Evolutionary conservation across 768 basidiomycete species (phyloP).

Genomic region (Suillus hirtellus): DNA sequence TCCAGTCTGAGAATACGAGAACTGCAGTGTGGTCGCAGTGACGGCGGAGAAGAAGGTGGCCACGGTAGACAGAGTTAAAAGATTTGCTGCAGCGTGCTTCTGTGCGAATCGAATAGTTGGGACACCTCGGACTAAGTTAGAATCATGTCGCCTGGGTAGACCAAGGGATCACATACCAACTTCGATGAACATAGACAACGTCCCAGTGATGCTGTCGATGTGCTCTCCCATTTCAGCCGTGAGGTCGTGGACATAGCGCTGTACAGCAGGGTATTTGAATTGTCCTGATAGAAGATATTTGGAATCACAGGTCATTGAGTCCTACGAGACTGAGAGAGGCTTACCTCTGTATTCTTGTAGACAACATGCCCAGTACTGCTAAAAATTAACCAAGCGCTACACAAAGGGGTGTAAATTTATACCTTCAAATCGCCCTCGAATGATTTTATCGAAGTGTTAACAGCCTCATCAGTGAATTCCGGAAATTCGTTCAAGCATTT

Average conservation of each 20-base stretch:
- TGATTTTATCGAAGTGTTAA: conserved; percentile 64
- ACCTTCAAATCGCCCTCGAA: conserved; percentile 74
- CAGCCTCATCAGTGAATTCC: conserved; percentile 73
- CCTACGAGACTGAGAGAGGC: conserved; percentile 9
- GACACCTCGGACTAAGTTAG: conserved; percentile 47
- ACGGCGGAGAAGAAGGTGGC: conserved; percentile 80
- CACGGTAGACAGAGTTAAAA: conserved; percentile 73
- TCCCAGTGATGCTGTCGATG: conserved; percentile 64
- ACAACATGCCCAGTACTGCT: conserved; percentile 77
- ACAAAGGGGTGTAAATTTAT: conserved; percentile 12
- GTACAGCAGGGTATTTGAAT: conserved; percentile 70
- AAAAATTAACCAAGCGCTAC: background rate
- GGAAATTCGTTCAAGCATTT: conserved; percentile 77
- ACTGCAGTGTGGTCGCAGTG: conserved; percentile 72
- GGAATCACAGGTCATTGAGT: background rate
- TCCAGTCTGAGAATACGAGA: conserved; percentile 47
- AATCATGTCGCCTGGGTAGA: background rate
- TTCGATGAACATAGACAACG: conserved; percentile 75
- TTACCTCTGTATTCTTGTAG: conserved; percentile 62
- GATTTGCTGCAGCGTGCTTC: conserved; percentile 67
- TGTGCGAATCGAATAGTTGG: conserved; percentile 77
- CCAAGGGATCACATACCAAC: conserved; percentile 48
- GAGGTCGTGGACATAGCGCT: conserved; percentile 73
- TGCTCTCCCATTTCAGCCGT: conserved; percentile 77
- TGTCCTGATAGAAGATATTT: conserved; percentile 46